Base-by-base conservation (phyloP, 768 basidiomycete species). In the Lactarius sanguifluus region DNA sequence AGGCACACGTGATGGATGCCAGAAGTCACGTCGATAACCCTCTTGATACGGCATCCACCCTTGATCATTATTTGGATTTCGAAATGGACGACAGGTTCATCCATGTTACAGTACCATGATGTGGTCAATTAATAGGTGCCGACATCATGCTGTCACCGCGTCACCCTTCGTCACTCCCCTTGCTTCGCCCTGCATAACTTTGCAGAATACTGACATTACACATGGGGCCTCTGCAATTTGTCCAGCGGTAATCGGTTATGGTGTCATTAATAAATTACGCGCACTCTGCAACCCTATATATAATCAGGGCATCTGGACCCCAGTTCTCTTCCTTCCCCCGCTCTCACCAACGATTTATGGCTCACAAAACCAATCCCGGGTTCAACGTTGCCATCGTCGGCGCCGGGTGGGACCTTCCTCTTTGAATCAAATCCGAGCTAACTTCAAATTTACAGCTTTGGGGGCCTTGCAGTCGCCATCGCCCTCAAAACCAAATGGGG, bases 401-500 rank as follows among this genome's bases (percentile, higher is more conserved):
- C n/a, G 70, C 70, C 5, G 73, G 73, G 73, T 74, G 47, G 16
- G 65, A 38, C n/a, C 12, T 3, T 7, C 23, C 1, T 28, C 28
- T 20, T 30, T 47, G 45, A 36, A 23, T 18, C 15, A 23, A 10
- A 25, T 38, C 3, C 32, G 23, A 1, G 18, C 4, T n/a, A 7
- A 38, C 2, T 9, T 57, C 7, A 38, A 32, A 63, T 40, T 36
- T 25, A 52, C 23, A 71, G 76, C 8, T 65, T 75, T 32, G 73
- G 71, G 10, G 77, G 77, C 2, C 58, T 78, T 20, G 54, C 67
- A 2, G 67, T 62, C 16, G 77, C 72, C 8, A 75, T 78, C 38
- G 74, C 62, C 2, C 68, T 78, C 55, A 76, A 75, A 67, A 68
- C 67, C 18, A 68, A 78, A 61, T 71, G 75, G 23, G 72, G 72